phyloP scores from a whole-genome alignment of 176 grass and related monocot species.

The Musa beccarii region DNA sequence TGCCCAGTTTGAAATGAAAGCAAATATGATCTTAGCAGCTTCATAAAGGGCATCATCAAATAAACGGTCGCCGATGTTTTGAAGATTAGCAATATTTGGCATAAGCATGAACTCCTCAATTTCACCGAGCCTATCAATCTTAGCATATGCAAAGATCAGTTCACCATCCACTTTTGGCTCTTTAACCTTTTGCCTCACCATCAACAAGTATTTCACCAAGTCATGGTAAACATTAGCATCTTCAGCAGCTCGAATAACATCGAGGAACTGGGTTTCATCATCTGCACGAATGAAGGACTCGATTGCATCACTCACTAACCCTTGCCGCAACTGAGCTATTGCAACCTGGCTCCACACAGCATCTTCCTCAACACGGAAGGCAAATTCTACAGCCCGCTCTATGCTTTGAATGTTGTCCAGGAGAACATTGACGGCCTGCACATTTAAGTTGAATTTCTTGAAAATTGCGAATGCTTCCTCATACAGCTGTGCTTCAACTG shows the following conservation, averaged over 20 bases:
- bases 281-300: constrained; percentile 96
- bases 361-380: constrained; percentile 88
- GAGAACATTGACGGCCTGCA: constrained; percentile 85
- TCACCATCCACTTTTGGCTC: constrained; percentile 79
- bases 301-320: constrained; percentile 90
- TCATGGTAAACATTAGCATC: constrained; percentile 79
- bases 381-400: constrained; percentile 92
- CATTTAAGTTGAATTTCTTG: constrained; percentile 97
- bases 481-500: constrained; percentile 79
- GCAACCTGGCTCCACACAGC: constrained; percentile 98
- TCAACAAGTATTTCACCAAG: constrained; percentile 69
- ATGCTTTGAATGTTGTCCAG: constrained; percentile 82
- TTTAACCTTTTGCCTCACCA: constrained; percentile 80
- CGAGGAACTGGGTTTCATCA: constrained; percentile 75
- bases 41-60: constrained; percentile 91
- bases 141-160: constrained; percentile 95
- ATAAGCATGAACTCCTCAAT: constrained; percentile 96
- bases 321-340: constrained; percentile 79
- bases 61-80: constrained; percentile 82
- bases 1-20: constrained; percentile 97
- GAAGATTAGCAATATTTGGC: constrained; percentile 97
- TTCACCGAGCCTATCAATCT: constrained; percentile 73
- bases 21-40: constrained; percentile 97
- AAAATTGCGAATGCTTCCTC: constrained; percentile 98
- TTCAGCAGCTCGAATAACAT: constrained; percentile 77